phyloP scores from a whole-genome alignment of 2,329 filamentous ascomycete genomes.

The Colletotrichum incanum region DNA sequence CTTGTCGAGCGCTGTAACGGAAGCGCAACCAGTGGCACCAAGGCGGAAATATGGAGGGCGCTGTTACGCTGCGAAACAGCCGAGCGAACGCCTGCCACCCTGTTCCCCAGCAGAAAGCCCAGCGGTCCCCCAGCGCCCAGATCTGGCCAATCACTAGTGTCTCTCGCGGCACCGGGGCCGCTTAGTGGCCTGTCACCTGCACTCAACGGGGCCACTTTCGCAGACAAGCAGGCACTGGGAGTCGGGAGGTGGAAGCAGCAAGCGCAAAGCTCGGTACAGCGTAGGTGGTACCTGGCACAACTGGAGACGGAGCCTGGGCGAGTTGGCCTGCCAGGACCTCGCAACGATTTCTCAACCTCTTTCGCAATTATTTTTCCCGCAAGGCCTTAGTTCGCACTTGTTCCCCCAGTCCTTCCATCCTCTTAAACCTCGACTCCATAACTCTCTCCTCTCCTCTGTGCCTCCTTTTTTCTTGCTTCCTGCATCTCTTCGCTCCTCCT shows the following conservation, averaged over 20 bases:
- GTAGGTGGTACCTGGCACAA: conserved; percentile 28
- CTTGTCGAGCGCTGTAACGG: conserved; percentile 42
- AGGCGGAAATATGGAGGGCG: conserved; percentile 42
- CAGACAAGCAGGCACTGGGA: conserved; percentile 14
- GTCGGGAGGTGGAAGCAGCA: conserved; percentile 16
- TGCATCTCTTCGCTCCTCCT: conserved; percentile 39
- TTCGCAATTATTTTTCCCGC: conserved; percentile 44
- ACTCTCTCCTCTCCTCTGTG: conserved; percentile 28
- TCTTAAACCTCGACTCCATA: conserved; percentile 32
- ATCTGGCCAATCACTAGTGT: conserved; percentile 33
- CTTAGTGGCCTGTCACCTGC: conserved; percentile 38
- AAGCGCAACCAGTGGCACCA: conserved; percentile 32
- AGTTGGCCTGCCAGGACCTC: conserved; percentile 30
- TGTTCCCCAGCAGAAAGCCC: conserved; percentile 36
- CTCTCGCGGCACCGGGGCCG: conserved; percentile 17
- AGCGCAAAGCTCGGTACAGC: conserved; percentile 37
- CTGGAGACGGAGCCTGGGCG: conserved; percentile 36
- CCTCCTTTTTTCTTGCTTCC: conserved; percentile 26
- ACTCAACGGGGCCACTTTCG: conserved; percentile 28
- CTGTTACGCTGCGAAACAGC: conserved; percentile 42
- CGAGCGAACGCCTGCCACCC: conserved; percentile 41
- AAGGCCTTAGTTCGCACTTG: conserved; percentile 41
- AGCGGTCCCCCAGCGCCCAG: conserved; percentile 8
- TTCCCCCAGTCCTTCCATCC: conserved; percentile 34
- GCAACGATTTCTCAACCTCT: conserved; percentile 40